phyloP scores from a whole-genome alignment of 2,329 filamentous ascomycete species.

The Trichoderma endophyticum region DNA sequence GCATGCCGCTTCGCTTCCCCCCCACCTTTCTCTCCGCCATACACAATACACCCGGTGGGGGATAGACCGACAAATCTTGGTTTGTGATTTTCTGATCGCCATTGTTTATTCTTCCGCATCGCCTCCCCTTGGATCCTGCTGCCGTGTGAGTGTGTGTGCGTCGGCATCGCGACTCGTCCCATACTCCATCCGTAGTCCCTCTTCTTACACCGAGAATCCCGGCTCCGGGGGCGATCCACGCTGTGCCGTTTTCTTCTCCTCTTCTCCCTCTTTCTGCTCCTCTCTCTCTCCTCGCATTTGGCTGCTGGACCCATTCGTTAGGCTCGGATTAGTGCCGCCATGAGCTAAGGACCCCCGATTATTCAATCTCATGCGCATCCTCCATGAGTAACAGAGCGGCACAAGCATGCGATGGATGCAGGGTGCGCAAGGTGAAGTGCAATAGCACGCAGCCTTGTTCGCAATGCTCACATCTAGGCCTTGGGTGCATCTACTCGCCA shows the following conservation, averaged over 20 bases:
- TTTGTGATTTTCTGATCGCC: slow-evolving; percentile 9
- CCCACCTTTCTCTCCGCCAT: slow-evolving; percentile 2
- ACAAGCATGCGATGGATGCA: slow-evolving; percentile 38
- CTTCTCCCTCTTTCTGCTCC: not conserved
- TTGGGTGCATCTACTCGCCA: slow-evolving; percentile 35
- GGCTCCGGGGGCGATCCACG: not conserved
- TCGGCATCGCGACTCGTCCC: not conserved
- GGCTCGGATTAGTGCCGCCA: slow-evolving; percentile 10
- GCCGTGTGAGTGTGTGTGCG: not conserved
- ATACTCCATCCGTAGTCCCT: not conserved
- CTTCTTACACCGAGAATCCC: not conserved
- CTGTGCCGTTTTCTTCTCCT: not conserved
- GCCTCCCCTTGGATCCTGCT: not conserved
- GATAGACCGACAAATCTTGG: not conserved
- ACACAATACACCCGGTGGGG: not conserved
- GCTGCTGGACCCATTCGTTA: slow-evolving; percentile 16
- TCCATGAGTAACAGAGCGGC: slow-evolving; percentile 24
- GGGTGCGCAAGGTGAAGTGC: slow-evolving; percentile 39
- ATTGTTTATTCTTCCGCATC: not conserved
- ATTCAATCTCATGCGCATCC: slow-evolving; percentile 8
- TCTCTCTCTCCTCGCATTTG: not conserved
- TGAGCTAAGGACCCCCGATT: slow-evolving; percentile 11
- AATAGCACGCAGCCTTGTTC: slow-evolving; percentile 35
- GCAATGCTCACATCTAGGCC: slow-evolving; percentile 36
- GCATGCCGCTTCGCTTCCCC: not conserved